phyloP scores from a whole-genome alignment of 495 filamentous ascomycete species.

The Geoglossum glabrum region DNA sequence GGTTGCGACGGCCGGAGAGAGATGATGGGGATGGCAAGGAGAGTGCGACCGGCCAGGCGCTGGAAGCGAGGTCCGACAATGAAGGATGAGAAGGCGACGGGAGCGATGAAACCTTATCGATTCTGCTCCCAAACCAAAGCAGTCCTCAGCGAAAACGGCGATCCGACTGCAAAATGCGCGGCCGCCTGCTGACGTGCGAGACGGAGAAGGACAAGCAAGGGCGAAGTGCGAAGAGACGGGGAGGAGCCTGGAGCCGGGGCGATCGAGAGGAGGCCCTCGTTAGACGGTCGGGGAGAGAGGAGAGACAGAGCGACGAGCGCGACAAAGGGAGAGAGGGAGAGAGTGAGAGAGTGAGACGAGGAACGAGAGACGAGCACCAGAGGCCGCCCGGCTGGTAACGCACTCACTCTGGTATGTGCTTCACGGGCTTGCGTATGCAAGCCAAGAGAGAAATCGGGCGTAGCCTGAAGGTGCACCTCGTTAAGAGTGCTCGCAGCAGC shows the following conservation, averaged over 20 bases:
- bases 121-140: neutral
- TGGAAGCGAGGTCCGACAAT: neutral
- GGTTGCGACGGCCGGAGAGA: neutral
- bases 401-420: neutral
- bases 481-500: neutral
- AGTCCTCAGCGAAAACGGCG: neutral
- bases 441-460: slow-evolving; percentile 1
- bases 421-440: neutral
- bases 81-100: neutral
- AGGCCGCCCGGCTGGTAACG: neutral
- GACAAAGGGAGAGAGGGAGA: neutral
- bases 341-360: neutral
- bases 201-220: neutral
- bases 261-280: neutral
- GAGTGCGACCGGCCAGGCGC: neutral
- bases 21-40: neutral
- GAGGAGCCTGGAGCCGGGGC: neutral
- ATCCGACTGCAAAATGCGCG: neutral
- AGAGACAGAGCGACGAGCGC: neutral
- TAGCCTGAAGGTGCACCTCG: neutral
- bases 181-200: neutral
- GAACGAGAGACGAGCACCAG: neutral
- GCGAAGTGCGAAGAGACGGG: neutral
- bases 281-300: neutral
- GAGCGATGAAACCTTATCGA: neutral